Percentiles rank a stretch among this genome's conserved stretches.
These are phyloP conservation scores for Daldinia loculata DNA, from an alignment of 495 filamentous ascomycete genomes.

Conservation along the genomic window DNA sequence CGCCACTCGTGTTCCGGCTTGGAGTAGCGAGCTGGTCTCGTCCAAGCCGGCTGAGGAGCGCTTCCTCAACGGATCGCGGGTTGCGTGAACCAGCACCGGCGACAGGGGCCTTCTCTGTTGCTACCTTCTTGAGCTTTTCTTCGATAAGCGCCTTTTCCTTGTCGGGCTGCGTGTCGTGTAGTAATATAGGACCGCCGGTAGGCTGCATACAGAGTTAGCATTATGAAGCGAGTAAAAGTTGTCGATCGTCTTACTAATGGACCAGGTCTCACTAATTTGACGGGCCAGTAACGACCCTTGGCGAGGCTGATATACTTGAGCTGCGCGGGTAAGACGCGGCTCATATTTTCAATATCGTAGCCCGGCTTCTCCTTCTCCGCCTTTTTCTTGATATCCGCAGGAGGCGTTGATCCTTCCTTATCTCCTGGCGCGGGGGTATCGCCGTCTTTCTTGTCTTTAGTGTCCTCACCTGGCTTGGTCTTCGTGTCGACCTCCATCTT, in stretches of 20 bases:
- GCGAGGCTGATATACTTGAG: constrained; percentile 95
- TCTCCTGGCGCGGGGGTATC: constrained; percentile 57
- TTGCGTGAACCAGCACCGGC: constrained; percentile 46
- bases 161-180: constrained; percentile 83
- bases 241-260: constrained; percentile 18
- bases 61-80: constrained; percentile 40
- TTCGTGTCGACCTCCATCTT: constrained; percentile 92
- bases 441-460: constrained; percentile 66
- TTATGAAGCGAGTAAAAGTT: not conserved
- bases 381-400: constrained; percentile 76
- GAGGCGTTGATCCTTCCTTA: constrained; percentile 62
- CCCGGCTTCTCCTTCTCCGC: constrained; percentile 95
- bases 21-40: constrained; percentile 35
- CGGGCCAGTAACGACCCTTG: constrained; percentile 86
- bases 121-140: constrained; percentile 83
- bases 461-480: constrained; percentile 67
- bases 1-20: constrained; percentile 57
- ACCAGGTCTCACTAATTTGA: constrained; percentile 80
- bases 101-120: constrained; percentile 68
- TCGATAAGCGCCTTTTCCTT: constrained; percentile 83
- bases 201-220: constrained; percentile 69
- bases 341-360: constrained; percentile 97
- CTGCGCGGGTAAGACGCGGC: constrained; percentile 89
- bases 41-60: constrained; percentile 41
- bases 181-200: constrained; percentile 90